Conservation (phyloP, 1,139 yeast species). For the Zhuliangozyma blackwelliae region DNA sequence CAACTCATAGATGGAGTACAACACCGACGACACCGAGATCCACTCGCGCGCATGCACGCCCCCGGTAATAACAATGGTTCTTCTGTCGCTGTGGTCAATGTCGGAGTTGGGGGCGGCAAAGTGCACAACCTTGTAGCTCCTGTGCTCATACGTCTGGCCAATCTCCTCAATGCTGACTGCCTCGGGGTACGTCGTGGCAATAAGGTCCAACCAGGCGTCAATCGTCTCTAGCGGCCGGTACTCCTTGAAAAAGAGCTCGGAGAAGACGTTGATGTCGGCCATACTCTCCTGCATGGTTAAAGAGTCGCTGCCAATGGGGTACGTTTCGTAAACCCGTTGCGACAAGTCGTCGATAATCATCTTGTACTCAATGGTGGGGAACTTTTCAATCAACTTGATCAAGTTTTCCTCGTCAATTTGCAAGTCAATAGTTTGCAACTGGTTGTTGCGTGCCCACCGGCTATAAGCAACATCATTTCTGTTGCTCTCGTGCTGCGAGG, state of each 20-base stretch:
- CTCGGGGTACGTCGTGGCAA: conserved; percentile 54
- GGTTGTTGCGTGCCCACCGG: conserved; percentile 31
- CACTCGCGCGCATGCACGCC: conserved; percentile 92
- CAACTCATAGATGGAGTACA: conserved; percentile 57
- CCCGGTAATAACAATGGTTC: conserved; percentile 73
- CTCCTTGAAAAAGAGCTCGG: conserved; percentile 60
- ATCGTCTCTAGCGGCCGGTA: conserved; percentile 69
- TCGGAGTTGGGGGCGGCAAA: conserved; percentile 44
- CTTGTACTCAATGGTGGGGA: conserved; percentile 21
- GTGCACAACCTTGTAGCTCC: conserved; percentile 65
- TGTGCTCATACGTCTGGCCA: conserved; percentile 73
- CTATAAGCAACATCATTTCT: conserved; percentile 12
- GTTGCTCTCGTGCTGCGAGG: neutral
- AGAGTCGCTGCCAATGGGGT: conserved; percentile 24
- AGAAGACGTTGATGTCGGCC: conserved; percentile 15
- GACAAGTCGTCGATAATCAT: conserved; percentile 55
- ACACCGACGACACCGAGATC: conserved; percentile 71
- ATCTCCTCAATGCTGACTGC: conserved; percentile 57
- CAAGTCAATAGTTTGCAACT: conserved; percentile 26
- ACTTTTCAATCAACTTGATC: conserved; percentile 16
- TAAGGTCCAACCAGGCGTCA: conserved; percentile 63
- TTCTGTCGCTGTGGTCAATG: conserved; percentile 45
- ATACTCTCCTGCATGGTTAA: conserved; percentile 2
- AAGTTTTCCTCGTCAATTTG: conserved; percentile 26
- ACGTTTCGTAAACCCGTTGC: conserved; percentile 52